Base-by-base conservation (phyloP, 202 grass and related monocot genomes). In the Dendrocalamus latiflorus region DNA sequence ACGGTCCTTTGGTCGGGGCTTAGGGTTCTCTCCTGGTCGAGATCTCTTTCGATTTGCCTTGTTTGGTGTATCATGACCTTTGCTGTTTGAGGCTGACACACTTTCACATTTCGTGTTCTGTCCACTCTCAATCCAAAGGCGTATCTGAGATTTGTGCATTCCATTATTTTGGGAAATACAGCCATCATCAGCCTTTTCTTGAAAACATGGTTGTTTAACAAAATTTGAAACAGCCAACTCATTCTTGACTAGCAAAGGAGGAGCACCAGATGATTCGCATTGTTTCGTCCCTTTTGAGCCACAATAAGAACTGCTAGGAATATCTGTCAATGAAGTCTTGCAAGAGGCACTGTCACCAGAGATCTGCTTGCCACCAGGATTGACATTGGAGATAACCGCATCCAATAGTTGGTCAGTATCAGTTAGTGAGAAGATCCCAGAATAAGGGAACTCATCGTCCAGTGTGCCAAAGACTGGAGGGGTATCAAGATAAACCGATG, bases 361-460 rank as follows among this genome's bases (percentile, higher is more conserved):
- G 34, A 72, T 68, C 70, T 94, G 90, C 57, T 97, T 97, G 68
- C 76, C 79, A 83, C 77, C 61, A 39, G 85, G 82, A 82, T 94
- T 97, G 76, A 90, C 78, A 49, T 91, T 97, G 21, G 90, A 91
- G 69, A 97, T 84, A 74, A 97, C 89, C 4, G 95, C 95, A 88
- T 97, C 95, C 68, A 97, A 83, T 80, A 97, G 84, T 91, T 97
- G 95, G 79, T 97, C 95, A 14, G 81, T 88, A 62, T 86, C 84
- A 80, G 88, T 88, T 78, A 82, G 50, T 21, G 95, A 91, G 67
- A 97, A 93, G 56, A 90, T 84, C 64, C 84, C 95, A 77, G 90
- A 94, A 87, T 87, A 86, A 56, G 92, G 77, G 30, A 89, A 84
- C 50, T 88, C 86, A 1, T 89, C 88, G 9, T 86, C 86, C 56